Base-by-base conservation (phyloP, 75 land plant genomes). In the Pinus albicaulis region DNA sequence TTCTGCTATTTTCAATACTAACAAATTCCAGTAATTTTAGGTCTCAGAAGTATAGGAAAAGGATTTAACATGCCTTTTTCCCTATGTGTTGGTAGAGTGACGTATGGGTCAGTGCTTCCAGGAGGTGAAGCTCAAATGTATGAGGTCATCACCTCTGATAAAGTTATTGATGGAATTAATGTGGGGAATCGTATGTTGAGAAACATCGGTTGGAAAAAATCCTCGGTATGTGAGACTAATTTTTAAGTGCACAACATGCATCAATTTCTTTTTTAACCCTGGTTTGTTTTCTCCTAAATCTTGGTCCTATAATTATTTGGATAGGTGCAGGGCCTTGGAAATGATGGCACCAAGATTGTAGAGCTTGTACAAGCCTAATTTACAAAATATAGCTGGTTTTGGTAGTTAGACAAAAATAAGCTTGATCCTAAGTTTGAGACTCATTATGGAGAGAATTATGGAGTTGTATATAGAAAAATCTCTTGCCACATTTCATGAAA, bases 391-490 rank as follows among this genome's bases (percentile, higher is more conserved):
- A 80, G 95, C 96, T 17, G 99, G 99, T 57, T 85, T 98, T 16
- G 99, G 99, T 26, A 91, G 94, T 57, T 90, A 92, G 64, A 88
- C 84, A 74, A 85, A 57, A 79, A 81, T 76, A 85, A 82, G 78
- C 28, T 85, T 48, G 99, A 97, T 71, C 87, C 93, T 2, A 71
- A 79, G 24, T 88, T 95, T 76, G 96, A 95, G 83, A 90, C 91
- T 25, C 38, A 36, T 36, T 36, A 0, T 36, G 4, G 38, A 36
- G 38, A 36, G 4, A 36, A 5, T 36, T 36, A 36, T 36, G 4
- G 38, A 36, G 0, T 3, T 36, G 38, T 36, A 3, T 36, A 36
- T 5, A 4, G 4, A 36, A 36, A 36, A 36, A 3, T 3, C 4
- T 36, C 38, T 36, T 0, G 38, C 38, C 4, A 36, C 4, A 36